phyloP scores from a whole-genome alignment of 768 basidiomycete genomes.

The Amanita fuliginea region DNA sequence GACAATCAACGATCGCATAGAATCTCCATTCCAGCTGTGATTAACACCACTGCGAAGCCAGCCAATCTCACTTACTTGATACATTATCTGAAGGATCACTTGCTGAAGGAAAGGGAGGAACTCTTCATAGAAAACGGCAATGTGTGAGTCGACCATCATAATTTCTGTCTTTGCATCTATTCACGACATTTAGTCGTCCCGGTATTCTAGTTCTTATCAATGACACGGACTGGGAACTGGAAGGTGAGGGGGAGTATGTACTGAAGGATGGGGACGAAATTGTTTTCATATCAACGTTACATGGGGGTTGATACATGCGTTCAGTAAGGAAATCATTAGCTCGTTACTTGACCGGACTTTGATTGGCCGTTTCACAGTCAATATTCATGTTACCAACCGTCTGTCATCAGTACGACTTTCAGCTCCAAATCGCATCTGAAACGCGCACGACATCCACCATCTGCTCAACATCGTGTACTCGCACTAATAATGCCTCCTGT shows the following conservation, averaged over 20 bases:
- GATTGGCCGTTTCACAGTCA: background rate
- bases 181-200: slow-evolving; percentile 58
- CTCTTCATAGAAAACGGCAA: slow-evolving; percentile 82
- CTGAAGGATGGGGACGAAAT: slow-evolving; percentile 77
- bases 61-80: slow-evolving; percentile 71
- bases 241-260: slow-evolving; percentile 83
- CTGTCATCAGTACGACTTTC: background rate
- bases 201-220: slow-evolving; percentile 97
- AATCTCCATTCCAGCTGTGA: slow-evolving; percentile 39
- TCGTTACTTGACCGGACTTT: background rate
- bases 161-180: slow-evolving; percentile 1
- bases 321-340: too few species aligned
- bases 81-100: slow-evolving; percentile 59
- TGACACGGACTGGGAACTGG: slow-evolving; percentile 96
- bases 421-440: slow-evolving; percentile 45
- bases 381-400: background rate
- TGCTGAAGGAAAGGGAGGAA: slow-evolving; percentile 78
- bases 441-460: slow-evolving; percentile 68
- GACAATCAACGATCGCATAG: slow-evolving; percentile 51
- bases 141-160: slow-evolving; percentile 45
- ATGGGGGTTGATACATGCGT: slow-evolving; percentile 54
- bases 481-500: slow-evolving; percentile 58
- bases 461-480: slow-evolving; percentile 74
- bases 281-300: slow-evolving; percentile 93
- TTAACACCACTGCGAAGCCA: slow-evolving; percentile 27